These are phyloP conservation scores for Afroboletus lepidellus DNA, from an alignment of 1,284 basidiomycete genomes.

Conservation along the genomic window DNA sequence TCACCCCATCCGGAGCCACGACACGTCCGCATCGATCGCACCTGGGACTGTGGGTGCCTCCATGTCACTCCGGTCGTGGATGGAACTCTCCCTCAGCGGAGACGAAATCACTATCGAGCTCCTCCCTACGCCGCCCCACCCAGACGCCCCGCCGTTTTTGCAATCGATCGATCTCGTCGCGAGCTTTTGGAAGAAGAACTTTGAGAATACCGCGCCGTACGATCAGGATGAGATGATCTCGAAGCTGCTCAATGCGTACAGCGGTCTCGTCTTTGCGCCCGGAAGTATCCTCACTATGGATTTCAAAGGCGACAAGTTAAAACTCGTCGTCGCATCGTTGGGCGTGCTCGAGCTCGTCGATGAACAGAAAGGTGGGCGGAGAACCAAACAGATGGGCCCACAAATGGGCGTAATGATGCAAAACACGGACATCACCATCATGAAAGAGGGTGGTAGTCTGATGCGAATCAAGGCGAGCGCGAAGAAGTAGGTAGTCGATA, in stretches of 20 bases:
- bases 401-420: constrained; percentile 83
- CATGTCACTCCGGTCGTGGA: constrained; percentile 77
- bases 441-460: constrained; percentile 77
- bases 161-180: constrained; percentile 79
- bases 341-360: constrained; percentile 69
- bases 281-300: constrained; percentile 86
- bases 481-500: constrained; percentile 63
- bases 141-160: constrained; percentile 65
- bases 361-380: constrained; percentile 45
- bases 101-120: constrained; percentile 74
- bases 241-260: constrained; percentile 70
- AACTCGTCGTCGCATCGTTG: constrained; percentile 68
- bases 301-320: constrained; percentile 86
- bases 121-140: constrained; percentile 56
- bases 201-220: constrained; percentile 71
- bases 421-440: constrained; percentile 86
- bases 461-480: constrained; percentile 93
- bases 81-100: constrained; percentile 75
- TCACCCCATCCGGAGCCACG: constrained; percentile 51
- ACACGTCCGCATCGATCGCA: constrained; percentile 67
- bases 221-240: constrained; percentile 83
- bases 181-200: constrained; percentile 65
- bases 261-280: constrained; percentile 66
- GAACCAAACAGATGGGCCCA: constrained; percentile 24
- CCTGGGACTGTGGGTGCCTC: constrained; percentile 68